Evolutionary conservation across 2,329 filamentous ascomycete species (phyloP), one percentile per base, ranked within the genome.

Genomic region (Cladorrhinum sp.): DNA sequence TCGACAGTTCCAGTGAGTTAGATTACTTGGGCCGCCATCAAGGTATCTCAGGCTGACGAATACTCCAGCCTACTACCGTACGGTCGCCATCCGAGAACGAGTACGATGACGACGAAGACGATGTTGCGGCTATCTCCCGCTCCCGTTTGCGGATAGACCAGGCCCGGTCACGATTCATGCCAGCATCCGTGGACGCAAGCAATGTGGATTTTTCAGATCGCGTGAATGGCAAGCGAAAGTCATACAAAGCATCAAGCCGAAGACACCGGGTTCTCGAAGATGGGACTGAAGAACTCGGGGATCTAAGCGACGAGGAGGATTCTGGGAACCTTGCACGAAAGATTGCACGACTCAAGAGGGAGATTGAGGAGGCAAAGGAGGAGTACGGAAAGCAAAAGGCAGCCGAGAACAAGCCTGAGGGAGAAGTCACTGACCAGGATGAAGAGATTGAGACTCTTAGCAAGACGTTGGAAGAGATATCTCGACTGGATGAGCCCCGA

Each of bases 171-270:
- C 86, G 87, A 49, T 99, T 99, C 73, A 80, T 88, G 58, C 87
- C 90, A 2, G 81, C 89, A 9, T 83, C 85, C 46, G 86, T 96
- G 30, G 90, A 96, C 71, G 88, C 92, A 5, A 82, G 83, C 56
- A 86, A 89, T 21, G 91, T 89, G 23, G 91, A 97, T 74, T 95
- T 97, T 73, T 96, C 93, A 2, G 93, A 97, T 74, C 88, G 93
- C 57, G 87, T 98, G 39, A 87, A 86, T 62, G 86, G 86, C 52
- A 94, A 94, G 74, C 85, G 91, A 64, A 91, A 90, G 74, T 91
- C 91, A 23, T 97, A 97, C 78, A 87, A 86, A 67, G 87, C 87
- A 36, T 88, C 89, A 6, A 90, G 82, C 53, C 84, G 89, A 55
- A 83, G 86, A 61, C 83, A 87, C 65, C 82, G 67, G 2, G 82